Evolutionary conservation across 2,329 filamentous ascomycete genomes (phyloP), one percentile per base, ranked within the genome.

Genomic region (Ophiosphaerella narmari): DNA sequence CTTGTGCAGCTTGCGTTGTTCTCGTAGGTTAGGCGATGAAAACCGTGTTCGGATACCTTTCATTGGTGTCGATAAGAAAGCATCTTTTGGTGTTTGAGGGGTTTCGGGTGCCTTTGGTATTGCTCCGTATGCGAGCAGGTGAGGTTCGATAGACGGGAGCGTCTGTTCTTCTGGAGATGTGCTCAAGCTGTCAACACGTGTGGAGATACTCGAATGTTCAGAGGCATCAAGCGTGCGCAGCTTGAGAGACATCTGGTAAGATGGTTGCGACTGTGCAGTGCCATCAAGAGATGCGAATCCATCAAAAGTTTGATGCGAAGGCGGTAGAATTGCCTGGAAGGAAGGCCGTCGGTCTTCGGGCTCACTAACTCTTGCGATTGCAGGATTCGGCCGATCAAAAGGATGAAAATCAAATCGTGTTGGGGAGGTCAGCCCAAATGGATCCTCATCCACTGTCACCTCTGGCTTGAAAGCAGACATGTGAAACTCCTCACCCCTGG

Each of bases 351-450:
- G 65, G 38, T 60, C 54, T 39, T 71, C 68, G 4, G 46, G 39
- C 39, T 64, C 60, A 23, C 40, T 33, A n/a, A 57, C 48, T 14
- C 57, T 55, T 12, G 60, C 51, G 24, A 55, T 53, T 14, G 58
- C 43, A 8, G 66, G 39, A 7, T 44, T 59, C 4, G 53, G 45
- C 12, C 51, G 46, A 9, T 63, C 66, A 38, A 72, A 71, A 13
- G 62, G 55, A 46, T 62, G 65, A 50, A 77, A 78, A 14, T 78
- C 76, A 23, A 74, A 75, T 34, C 71, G 66, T 8, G 71, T 76
- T 13, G 73, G 73, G 35, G 73, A 75, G 24, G 73, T 67, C 12
- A 75, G 32, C 5, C 71, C 72, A 38, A 70, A 74, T 2, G 70
- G 66, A 60, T 72, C 71, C 11, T 69, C 68, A 34, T 72, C 68